Percentiles rank a stretch among this genome's conserved stretches.
phyloP scores from a whole-genome alignment of 495 filamentous ascomycete genomes.

The Pseudevernia furfuracea region DNA sequence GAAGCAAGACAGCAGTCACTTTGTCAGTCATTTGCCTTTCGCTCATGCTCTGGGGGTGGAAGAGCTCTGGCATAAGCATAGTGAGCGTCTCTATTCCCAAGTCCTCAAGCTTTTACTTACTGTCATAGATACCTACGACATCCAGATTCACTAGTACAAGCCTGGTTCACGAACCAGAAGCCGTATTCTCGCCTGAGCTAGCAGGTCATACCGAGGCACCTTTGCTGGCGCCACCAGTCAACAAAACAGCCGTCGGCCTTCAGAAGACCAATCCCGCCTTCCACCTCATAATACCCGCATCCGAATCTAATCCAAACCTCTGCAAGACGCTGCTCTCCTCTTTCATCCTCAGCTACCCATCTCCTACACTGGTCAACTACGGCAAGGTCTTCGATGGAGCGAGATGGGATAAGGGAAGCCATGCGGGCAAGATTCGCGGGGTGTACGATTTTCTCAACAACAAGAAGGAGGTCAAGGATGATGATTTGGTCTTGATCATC shows the following conservation, averaged over 20 bases:
- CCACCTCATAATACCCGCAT: conserved; percentile 53
- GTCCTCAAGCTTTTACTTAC: neutral
- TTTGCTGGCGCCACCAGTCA: conserved; percentile 10
- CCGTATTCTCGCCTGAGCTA: neutral
- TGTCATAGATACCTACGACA: conserved; percentile 17
- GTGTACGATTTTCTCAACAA: conserved; percentile 47
- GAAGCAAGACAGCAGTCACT: conserved; percentile 19
- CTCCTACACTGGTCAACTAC: conserved; percentile 50
- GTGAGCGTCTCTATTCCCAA: neutral
- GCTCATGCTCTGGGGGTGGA: conserved; percentile 23
- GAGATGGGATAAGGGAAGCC: conserved; percentile 23
- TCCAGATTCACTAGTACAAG: conserved; percentile 14
- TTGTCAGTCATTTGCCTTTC: conserved; percentile 17
- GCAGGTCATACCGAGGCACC: conserved; percentile 1
- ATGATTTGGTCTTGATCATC: conserved; percentile 55
- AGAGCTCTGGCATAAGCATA: conserved; percentile 22
- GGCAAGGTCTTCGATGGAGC: conserved; percentile 30
- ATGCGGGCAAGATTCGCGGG: conserved; percentile 39
- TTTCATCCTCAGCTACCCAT: conserved; percentile 54
- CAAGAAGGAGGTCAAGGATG: conserved; percentile 40
- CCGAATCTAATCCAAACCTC: conserved; percentile 41
- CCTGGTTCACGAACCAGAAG: conserved; percentile 8
- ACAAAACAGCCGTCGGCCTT: conserved; percentile 27
- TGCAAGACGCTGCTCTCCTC: conserved; percentile 55
- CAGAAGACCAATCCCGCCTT: conserved; percentile 48